phyloP scores from a whole-genome alignment of 139 green algal genomes.

The Haematococcus sp. region DNA sequence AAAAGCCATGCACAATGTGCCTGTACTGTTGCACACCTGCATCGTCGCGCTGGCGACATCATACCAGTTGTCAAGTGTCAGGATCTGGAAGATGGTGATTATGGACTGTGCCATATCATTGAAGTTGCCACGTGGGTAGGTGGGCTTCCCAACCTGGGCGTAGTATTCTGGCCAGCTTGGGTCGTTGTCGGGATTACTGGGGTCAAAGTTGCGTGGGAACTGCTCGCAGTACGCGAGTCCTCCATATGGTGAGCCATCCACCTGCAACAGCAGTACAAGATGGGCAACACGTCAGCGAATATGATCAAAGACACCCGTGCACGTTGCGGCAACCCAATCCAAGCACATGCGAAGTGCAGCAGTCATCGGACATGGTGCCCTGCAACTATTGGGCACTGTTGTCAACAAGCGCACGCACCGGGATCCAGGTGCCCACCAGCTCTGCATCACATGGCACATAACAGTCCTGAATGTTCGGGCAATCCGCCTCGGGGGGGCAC shows the following conservation, averaged over 20 bases:
- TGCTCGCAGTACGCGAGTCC: slow-evolving; percentile 33
- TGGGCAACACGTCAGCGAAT: too few species aligned
- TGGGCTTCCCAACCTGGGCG: slow-evolving; percentile 26
- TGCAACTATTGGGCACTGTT: too few species aligned
- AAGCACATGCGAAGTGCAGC: too few species aligned
- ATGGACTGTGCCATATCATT: slow-evolving; percentile 57
- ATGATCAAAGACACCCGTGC: too few species aligned
- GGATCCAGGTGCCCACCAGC: slow-evolving; percentile 31
- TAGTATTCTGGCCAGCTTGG: background rate
- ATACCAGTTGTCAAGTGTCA: slow-evolving; percentile 15
- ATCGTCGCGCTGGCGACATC: slow-evolving; percentile 5
- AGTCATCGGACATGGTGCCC: too few species aligned
- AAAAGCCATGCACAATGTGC: too few species aligned
- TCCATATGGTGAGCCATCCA: slow-evolving; percentile 34
- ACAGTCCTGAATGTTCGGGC: slow-evolving; percentile 53
- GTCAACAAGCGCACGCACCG: background rate
- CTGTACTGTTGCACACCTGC: too few species aligned
- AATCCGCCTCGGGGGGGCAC: slow-evolving; percentile 49
- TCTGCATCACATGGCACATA: slow-evolving; percentile 42
- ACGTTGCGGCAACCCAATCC: background rate
- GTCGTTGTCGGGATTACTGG: background rate
- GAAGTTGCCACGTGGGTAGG: slow-evolving; percentile 43
- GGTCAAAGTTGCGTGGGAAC: slow-evolving; percentile 23
- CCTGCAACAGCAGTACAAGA: slow-evolving; percentile 6
- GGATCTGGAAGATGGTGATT: slow-evolving; percentile 60